Percentiles rank a stretch among this genome's conserved stretches.
phyloP scores from a whole-genome alignment of 106 monocot species.

The Narthecium ossifragum region DNA sequence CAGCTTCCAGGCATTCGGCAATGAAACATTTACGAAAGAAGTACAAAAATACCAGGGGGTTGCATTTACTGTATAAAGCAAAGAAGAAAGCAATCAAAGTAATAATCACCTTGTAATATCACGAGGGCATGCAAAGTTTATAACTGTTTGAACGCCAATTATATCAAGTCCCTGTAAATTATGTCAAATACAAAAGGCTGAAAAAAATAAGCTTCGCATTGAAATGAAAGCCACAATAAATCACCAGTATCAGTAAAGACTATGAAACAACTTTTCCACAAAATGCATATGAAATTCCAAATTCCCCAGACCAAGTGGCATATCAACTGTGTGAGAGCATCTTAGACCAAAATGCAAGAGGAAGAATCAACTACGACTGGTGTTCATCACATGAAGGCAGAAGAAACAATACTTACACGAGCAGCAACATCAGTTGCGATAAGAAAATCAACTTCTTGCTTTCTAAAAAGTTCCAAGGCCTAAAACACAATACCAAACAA shows the following conservation, averaged over 20 bases:
- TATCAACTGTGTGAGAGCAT: too few species aligned
- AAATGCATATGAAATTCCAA: too few species aligned
- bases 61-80: not conserved
- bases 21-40: too few species aligned
- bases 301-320: too few species aligned
- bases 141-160: conserved; percentile 92
- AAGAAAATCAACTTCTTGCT: conserved; percentile 88
- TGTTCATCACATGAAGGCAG: not conserved
- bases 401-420: conserved; percentile 63
- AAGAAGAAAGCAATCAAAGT: not conserved
- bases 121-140: conserved; percentile 95
- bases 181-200: too few species aligned
- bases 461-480: conserved; percentile 96
- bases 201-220: conserved; percentile 5
- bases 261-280: too few species aligned
- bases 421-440: conserved; percentile 99
- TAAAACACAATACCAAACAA: too few species aligned
- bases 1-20: too few species aligned
- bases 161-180: conserved; percentile 89
- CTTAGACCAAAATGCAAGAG: too few species aligned
- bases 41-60: too few species aligned
- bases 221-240: not conserved
- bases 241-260: not conserved
- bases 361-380: too few species aligned
- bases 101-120: conserved; percentile 72